A percentile compares a stretch with the other conserved stretches of the same genome.
Conservation (phyloP, 139 green algal species). For the Auxenochlorella pyrenoidosa region DNA sequence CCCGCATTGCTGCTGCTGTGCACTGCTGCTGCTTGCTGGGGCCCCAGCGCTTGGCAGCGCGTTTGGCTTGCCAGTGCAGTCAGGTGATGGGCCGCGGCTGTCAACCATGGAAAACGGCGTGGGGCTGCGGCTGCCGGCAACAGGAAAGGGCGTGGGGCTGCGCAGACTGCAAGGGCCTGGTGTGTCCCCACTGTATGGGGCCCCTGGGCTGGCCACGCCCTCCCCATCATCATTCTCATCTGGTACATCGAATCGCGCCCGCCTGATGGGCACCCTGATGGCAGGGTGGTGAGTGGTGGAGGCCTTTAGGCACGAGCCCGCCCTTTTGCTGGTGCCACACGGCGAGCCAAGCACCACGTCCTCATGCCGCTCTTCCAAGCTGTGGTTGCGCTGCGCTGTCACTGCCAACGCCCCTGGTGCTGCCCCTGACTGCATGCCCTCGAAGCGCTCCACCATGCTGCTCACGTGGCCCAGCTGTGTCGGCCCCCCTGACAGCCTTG, state of each 20-base stretch:
- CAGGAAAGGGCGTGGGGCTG: not conserved
- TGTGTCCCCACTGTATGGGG: not conserved
- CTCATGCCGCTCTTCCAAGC: not conserved
- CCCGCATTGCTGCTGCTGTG: not conserved
- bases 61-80: not conserved
- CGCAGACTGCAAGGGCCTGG: not conserved
- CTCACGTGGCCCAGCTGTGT: not conserved
- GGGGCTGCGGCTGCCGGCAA: no score
- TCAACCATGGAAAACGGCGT: no score
- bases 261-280: not conserved
- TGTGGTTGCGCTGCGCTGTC: not conserved
- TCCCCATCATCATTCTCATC: not conserved
- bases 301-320: not conserved
- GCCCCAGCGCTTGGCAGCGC: not conserved
- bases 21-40: not conserved
- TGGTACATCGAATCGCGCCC: slow-evolving; percentile 2
- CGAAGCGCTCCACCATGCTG: slow-evolving; percentile 24
- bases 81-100: no score
- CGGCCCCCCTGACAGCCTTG: no score
- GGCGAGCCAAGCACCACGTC: not conserved
- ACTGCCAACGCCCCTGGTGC: not conserved
- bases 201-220: not conserved
- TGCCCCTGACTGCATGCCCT: not conserved
- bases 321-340: not conserved
- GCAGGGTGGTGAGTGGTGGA: not conserved